Evolutionary conservation across 202 grass and related monocot genomes (phyloP).

Genomic region (Panicum virgatum): DNA sequence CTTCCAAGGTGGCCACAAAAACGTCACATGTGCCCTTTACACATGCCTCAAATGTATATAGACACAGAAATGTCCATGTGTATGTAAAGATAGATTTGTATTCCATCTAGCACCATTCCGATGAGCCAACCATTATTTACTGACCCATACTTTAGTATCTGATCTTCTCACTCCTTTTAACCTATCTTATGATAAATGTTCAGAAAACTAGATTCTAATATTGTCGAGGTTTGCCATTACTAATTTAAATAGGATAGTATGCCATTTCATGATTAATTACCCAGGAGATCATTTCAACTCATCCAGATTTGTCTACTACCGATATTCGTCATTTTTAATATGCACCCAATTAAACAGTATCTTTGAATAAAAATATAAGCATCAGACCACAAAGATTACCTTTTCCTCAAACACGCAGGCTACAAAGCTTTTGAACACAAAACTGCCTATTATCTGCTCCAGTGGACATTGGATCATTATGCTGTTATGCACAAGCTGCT

Average conservation of each 20-base stretch:
- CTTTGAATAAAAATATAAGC: not conserved
- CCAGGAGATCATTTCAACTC: not conserved
- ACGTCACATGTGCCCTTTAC: not conserved
- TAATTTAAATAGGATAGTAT: not conserved
- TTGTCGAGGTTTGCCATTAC: not conserved
- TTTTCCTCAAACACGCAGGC: not conserved
- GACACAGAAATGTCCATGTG: not conserved
- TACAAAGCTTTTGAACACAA: not conserved
- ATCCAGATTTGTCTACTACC: not conserved
- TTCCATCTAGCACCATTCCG: not conserved
- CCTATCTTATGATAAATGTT: not conserved
- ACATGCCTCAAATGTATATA: not conserved
- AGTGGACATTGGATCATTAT: not conserved
- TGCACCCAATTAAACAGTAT: not conserved
- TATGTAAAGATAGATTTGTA: not conserved
- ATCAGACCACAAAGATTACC: not conserved
- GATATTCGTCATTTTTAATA: not conserved
- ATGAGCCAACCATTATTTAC: not conserved
- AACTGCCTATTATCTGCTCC: not conserved
- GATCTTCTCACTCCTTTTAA: not conserved
- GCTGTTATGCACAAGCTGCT: not conserved
- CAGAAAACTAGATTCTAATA: not conserved
- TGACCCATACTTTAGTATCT: not conserved
- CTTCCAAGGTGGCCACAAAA: slow-evolving; percentile 7
- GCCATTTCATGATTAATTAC: not conserved